These are phyloP conservation scores for Parachaetomium inaequale DNA, from an alignment of 495 filamentous ascomycete species.

Conservation along the genomic window DNA sequence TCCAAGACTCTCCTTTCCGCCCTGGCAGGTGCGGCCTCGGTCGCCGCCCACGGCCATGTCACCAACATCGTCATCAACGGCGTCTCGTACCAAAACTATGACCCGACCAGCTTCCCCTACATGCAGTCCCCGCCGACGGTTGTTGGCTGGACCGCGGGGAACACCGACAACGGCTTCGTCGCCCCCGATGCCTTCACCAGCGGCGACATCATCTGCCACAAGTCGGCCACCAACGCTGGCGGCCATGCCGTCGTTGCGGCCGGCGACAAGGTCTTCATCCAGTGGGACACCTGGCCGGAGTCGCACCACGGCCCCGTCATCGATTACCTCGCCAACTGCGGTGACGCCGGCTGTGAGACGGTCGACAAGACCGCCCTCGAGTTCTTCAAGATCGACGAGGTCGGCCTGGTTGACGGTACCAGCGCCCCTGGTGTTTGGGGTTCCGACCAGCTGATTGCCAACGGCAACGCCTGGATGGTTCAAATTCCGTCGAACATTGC, in stretches of 20 bases:
- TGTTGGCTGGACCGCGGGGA: slow-evolving; percentile 53
- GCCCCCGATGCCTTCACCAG: slow-evolving; percentile 40
- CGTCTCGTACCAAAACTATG: slow-evolving; percentile 41
- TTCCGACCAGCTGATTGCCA: slow-evolving; percentile 53
- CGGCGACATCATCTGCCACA: slow-evolving; percentile 53
- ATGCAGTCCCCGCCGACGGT: slow-evolving; percentile 45
- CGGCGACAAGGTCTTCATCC: slow-evolving; percentile 41
- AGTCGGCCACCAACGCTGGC: slow-evolving; percentile 37
- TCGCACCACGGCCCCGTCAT: slow-evolving; percentile 52
- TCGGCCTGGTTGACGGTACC: slow-evolving; percentile 48
- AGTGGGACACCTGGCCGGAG: slow-evolving; percentile 51
- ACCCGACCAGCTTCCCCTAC: slow-evolving; percentile 40
- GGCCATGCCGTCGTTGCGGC: slow-evolving; percentile 43
- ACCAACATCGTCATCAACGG: slow-evolving; percentile 58
- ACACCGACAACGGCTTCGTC: slow-evolving; percentile 59
- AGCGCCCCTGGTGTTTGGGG: slow-evolving; percentile 49
- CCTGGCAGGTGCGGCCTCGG: slow-evolving; percentile 50
- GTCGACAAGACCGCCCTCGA: slow-evolving; percentile 63
- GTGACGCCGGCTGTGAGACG: slow-evolving; percentile 45
- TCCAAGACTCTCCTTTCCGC: slow-evolving; percentile 35
- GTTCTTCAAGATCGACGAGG: slow-evolving; percentile 60
- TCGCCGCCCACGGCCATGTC: slow-evolving; percentile 61
- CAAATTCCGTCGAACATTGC: slow-evolving; percentile 62
- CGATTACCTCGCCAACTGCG: slow-evolving; percentile 50
- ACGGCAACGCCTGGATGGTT: slow-evolving; percentile 66